Evolutionary conservation across 148 eudicot genomes (phyloP).

Genomic region (Chenopodium album): DNA sequence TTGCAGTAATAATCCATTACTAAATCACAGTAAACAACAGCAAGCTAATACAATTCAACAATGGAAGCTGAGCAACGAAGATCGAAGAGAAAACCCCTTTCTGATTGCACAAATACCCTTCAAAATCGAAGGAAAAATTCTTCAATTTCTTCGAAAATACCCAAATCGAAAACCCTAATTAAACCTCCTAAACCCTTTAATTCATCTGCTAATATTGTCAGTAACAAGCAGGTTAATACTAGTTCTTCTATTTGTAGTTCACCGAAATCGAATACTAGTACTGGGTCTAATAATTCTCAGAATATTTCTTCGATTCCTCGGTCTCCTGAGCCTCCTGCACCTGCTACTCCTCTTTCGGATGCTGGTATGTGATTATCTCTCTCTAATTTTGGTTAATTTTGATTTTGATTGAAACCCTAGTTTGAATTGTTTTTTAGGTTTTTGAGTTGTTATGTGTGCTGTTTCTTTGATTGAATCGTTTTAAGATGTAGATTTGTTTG

Average conservation of each 20-base stretch:
- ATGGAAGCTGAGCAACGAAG: slow-evolving; percentile 14
- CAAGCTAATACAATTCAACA: not conserved
- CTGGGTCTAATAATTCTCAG: slow-evolving; percentile 23
- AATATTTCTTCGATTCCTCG: not conserved
- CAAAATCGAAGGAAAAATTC: slow-evolving; percentile 14
- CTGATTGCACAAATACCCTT: slow-evolving; percentile 26
- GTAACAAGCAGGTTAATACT: not conserved
- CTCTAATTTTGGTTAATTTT: not conserved
- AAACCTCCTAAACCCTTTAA: slow-evolving; percentile 12
- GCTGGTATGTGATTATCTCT: slow-evolving; percentile 5
- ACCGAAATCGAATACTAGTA: slow-evolving; percentile 13
- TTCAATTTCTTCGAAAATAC: not conserved
- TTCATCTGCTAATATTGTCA: not conserved
- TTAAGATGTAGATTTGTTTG: not conserved
- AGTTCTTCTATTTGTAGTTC: not conserved
- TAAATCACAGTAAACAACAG: not conserved
- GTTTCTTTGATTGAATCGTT: not conserved
- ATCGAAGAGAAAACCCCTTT: slow-evolving; percentile 33
- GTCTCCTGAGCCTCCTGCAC: not conserved
- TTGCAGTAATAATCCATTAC: no score
- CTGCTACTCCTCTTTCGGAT: slow-evolving; percentile 23
- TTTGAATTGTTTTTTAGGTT: not conserved
- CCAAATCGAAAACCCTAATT: slow-evolving; percentile 13
- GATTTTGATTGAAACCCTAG: slow-evolving; percentile 6
- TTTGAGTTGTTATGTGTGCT: not conserved